Evolutionary conservation across 225 moss, liverwort and hornwort genomes (phyloP), one percentile per base, ranked within the genome.

Genomic region (Asterella californica): DNA sequence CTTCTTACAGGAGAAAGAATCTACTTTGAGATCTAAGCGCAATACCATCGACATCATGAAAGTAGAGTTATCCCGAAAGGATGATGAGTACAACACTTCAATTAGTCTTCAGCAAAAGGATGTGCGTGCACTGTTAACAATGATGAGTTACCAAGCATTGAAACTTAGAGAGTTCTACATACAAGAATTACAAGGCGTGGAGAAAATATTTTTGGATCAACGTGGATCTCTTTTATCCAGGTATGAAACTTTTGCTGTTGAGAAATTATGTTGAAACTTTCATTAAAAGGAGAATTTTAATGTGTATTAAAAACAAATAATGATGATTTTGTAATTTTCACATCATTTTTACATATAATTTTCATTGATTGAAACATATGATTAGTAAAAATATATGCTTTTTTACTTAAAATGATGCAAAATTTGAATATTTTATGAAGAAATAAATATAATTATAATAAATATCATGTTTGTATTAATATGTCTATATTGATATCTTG

Each of bases 131-230:
- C 38, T 86, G 3, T 12, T 86, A 1, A 6, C 2, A 30, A 32
- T 80, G 4, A 86, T 82, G 72, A 72, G 22, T 10, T 36, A 59
- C 45, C 30, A 96, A 85, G 81, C 86, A 49, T 54, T 78, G 38
- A 78, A 79, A 50, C 72, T 91, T 60, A 86, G 76, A 19, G 88
- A 90, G 4, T 86, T 88, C n/a, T 88, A 96, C 1, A 78, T 30
- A 50, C 88, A 85, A 14, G 90, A 96, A 65, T 78, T 94, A 33
- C 77, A 63, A 36, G 37, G 88, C 9, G 80, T 88, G 6, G 96
- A 96, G 76, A 82, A 85, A 21, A 86, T 82, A 62, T 82, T 96
- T 55, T 81, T 96, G 52, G 80, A 87, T 52, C 89, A 94, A 62
- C 87, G 79, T 2, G 22, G n/a, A 64, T 21, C 63, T 19, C 80